Percentiles rank a stretch among this genome's conserved stretches.
Evolutionary conservation across 257 asterid species (phyloP).

Genomic region (Euphrasia confusa): DNA sequence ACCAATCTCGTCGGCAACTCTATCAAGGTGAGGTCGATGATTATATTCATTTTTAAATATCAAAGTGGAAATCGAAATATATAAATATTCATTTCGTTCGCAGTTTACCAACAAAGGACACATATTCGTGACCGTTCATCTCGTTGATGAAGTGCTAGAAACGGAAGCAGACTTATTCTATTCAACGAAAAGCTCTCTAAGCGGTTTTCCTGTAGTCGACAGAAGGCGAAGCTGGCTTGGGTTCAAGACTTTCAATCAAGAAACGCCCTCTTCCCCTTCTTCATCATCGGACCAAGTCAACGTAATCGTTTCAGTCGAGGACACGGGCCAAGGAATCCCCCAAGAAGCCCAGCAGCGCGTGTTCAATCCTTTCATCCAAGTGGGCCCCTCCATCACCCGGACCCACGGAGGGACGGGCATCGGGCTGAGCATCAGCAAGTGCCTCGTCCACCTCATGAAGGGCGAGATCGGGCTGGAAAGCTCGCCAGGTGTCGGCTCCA

Average conservation of each 20-base stretch:
- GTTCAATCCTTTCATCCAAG: constrained; percentile 93
- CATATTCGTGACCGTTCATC: constrained; percentile 77
- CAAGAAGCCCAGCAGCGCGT: constrained; percentile 68
- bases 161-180: constrained; percentile 34
- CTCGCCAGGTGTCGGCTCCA: constrained; percentile 69
- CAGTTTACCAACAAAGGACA: constrained; percentile 97
- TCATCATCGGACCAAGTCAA: constrained; percentile 47
- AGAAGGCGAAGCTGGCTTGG: constrained; percentile 67
- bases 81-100: background rate
- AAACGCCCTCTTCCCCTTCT: constrained; percentile 28
- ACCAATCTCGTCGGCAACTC: constrained; percentile 92
- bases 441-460: constrained; percentile 93
- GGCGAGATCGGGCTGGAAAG: constrained; percentile 89
- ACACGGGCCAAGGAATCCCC: constrained; percentile 93
- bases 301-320: constrained; percentile 85
- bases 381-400: constrained; percentile 84
- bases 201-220: constrained; percentile 76
- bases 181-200: constrained; percentile 41
- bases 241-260: constrained; percentile 51
- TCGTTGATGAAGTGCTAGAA: constrained; percentile 61
- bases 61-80: too few species aligned
- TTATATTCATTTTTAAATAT: background rate
- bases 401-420: constrained; percentile 96
- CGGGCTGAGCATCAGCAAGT: constrained; percentile 92
- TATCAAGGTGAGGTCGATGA: constrained; percentile 60